Evolutionary conservation across 2,329 filamentous ascomycete genomes (phyloP).

Genomic region (Beauveria scarabaeidicola): DNA sequence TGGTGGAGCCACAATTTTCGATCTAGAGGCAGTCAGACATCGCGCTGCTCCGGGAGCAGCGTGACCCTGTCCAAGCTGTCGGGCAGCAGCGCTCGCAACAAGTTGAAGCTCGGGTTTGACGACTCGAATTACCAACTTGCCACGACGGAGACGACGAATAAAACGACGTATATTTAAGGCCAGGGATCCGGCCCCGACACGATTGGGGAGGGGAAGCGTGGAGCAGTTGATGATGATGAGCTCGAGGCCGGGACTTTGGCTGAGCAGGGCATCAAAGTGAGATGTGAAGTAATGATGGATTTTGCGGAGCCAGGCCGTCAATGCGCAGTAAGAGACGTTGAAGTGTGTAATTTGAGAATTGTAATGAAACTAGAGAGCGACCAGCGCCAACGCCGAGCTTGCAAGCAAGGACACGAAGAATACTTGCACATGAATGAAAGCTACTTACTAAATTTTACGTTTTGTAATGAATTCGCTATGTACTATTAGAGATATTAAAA

Average conservation of each 20-base stretch:
- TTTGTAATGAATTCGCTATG: no score
- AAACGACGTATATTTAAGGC: background rate
- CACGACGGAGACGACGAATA: background rate
- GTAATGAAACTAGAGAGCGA: no score
- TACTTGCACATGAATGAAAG: no score
- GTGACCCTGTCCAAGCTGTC: background rate
- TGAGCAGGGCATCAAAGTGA: background rate
- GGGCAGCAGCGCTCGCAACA: background rate
- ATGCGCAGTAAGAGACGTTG: background rate
- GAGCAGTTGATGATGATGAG: background rate
- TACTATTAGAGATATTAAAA: no score
- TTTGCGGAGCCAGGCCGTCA: background rate
- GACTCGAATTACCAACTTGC: constrained; percentile 1
- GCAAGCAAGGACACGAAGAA: no score
- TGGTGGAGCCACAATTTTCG: constrained; percentile 6
- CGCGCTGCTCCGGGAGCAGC: background rate
- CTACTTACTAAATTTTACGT: no score
- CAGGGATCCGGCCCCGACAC: background rate
- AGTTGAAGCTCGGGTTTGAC: background rate
- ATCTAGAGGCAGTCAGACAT: background rate
- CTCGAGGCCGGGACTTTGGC: background rate
- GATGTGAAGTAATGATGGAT: background rate
- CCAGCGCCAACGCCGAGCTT: no score
- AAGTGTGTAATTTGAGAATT: no score
- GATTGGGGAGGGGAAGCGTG: background rate